Conservation (phyloP, 2,329 filamentous ascomycete species). For the Pseudocercospora ulei region DNA sequence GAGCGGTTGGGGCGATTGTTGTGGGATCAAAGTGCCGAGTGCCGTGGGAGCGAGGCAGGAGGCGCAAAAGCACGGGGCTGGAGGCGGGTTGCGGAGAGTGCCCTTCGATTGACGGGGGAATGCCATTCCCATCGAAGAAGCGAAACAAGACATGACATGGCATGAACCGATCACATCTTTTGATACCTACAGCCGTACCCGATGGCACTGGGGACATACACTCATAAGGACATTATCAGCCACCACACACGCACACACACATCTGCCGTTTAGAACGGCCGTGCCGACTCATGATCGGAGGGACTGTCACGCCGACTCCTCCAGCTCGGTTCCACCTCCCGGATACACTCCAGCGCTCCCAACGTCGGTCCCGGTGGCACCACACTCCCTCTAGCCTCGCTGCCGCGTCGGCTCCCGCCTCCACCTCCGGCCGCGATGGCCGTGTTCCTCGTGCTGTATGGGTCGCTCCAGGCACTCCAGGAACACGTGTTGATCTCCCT, state of each 20-base stretch:
- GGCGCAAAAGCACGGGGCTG: slow-evolving; percentile 63
- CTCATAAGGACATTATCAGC: no score
- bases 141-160: no score
- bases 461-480: slow-evolving; percentile 12
- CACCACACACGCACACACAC: no score
- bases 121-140: no score
- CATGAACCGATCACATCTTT: no score
- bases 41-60: slow-evolving; percentile 85
- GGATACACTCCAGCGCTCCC: neutral
- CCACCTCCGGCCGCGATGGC: no score
- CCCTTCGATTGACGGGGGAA: slow-evolving; percentile 59
- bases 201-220: no score
- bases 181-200: no score
- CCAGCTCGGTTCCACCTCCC: neutral
- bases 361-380: no score
- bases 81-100: slow-evolving; percentile 58
- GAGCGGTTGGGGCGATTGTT: slow-evolving; percentile 82
- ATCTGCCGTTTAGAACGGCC: neutral
- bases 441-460: no score
- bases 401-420: no score
- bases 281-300: neutral
- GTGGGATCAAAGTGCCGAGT: slow-evolving; percentile 93
- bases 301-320: neutral
- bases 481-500: slow-evolving; percentile 11
- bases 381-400: no score